Percentiles rank a stretch among this genome's conserved stretches.
Evolutionary conservation across 1,139 yeast genomes (phyloP).

Genomic region (Hansenula anomala): DNA sequence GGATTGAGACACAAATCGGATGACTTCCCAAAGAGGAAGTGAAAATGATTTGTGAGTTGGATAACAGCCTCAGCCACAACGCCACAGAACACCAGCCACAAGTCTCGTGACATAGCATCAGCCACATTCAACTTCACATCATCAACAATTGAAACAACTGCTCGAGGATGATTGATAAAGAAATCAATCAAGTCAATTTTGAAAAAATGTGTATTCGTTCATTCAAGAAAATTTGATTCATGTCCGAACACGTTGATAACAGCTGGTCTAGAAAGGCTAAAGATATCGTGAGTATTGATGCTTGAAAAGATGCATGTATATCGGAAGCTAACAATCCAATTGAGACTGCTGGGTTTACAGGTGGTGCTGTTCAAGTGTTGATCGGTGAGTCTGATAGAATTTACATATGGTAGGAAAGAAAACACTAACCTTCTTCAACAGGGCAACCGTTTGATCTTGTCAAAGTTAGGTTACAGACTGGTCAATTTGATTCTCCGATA

Average conservation of each 20-base stretch:
- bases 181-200: too few species aligned
- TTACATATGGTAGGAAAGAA: slow-evolving; percentile 45
- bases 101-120: slow-evolving; percentile 2
- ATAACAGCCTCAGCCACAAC: too few species aligned
- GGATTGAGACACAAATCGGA: slow-evolving; percentile 1
- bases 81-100: not conserved
- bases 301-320: slow-evolving; percentile 33
- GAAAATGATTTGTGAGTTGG: too few species aligned
- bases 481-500: slow-evolving; percentile 38
- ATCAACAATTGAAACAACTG: not conserved
- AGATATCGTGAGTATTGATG: slow-evolving; percentile 42
- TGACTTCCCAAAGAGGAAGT: slow-evolving; percentile 1
- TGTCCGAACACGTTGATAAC: slow-evolving; percentile 35
- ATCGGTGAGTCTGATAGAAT: slow-evolving; percentile 71
- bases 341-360: slow-evolving; percentile 33
- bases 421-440: slow-evolving; percentile 40
- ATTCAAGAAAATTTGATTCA: too few species aligned
- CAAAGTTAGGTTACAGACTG: slow-evolving; percentile 77
- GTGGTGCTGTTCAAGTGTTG: slow-evolving; percentile 64
- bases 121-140: not conserved
- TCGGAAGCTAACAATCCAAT: too few species aligned
- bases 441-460: slow-evolving; percentile 91
- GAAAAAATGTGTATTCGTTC: too few species aligned
- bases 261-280: slow-evolving; percentile 53
- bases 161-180: too few species aligned